Evolutionary conservation across 208 protist genomes (phyloP).

Genomic region (Wallacemonas collosoma): DNA sequence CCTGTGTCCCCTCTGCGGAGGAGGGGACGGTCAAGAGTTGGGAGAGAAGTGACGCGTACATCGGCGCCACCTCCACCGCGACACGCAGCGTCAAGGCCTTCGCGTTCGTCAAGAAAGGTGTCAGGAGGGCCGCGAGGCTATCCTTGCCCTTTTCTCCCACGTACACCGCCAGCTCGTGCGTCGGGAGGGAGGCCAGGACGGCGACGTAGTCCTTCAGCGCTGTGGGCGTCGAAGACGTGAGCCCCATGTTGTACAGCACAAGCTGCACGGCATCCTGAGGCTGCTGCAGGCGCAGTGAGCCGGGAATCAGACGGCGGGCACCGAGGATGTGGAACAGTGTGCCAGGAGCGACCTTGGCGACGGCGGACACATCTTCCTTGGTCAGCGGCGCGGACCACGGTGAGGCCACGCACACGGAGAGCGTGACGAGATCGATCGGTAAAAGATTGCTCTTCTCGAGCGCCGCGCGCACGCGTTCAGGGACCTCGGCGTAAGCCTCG

Average conservation of each 20-base stretch:
- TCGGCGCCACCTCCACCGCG: conserved; percentile 36
- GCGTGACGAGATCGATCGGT: conserved; percentile 43
- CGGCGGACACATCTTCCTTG: conserved; percentile 52
- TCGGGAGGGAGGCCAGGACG: conserved; percentile 41
- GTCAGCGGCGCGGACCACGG: conserved; percentile 32
- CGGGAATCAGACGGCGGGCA: conserved; percentile 31
- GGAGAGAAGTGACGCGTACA: conserved; percentile 32
- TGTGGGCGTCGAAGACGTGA: conserved; percentile 47
- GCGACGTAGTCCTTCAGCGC: conserved; percentile 60
- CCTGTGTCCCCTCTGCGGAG: not conserved
- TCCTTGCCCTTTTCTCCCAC: conserved; percentile 57
- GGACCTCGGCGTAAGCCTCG: not conserved
- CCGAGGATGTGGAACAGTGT: conserved; percentile 47
- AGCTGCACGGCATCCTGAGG: conserved; percentile 49
- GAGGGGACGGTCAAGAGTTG: conserved; percentile 36
- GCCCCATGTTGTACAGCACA: conserved; percentile 73
- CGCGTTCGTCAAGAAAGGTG: conserved; percentile 73
- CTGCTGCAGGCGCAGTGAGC: conserved; percentile 42
- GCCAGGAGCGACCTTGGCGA: conserved; percentile 56
- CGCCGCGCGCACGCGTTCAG: conserved; percentile 7
- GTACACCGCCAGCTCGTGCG: conserved; percentile 34
- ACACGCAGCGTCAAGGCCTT: conserved; percentile 57
- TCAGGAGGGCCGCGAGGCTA: conserved; percentile 56
- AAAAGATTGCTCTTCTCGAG: conserved; percentile 24
- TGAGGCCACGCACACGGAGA: conserved; percentile 34